Conservation (phyloP, 768 basidiomycete genomes). For the Tylopilus plumbeoviolaceoides region DNA sequence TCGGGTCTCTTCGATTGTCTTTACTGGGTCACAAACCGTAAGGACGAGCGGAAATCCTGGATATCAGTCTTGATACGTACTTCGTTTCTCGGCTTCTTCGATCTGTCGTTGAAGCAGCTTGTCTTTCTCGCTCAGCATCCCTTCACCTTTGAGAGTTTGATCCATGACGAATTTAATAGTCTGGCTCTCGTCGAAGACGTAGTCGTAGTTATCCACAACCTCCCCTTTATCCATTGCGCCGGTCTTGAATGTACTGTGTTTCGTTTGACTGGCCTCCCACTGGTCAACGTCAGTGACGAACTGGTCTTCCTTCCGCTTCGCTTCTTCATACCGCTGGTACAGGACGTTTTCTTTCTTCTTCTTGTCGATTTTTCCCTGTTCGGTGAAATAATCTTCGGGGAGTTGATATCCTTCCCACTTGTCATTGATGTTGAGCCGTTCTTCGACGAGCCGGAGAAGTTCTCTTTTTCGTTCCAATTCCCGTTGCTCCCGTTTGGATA, state of each 20-base stretch:
- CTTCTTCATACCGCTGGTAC: constrained; percentile 94
- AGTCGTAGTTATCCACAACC: constrained; percentile 85
- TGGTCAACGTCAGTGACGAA: constrained; percentile 97
- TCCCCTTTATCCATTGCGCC: constrained; percentile 90
- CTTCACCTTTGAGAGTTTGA: constrained; percentile 59
- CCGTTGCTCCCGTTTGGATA: constrained; percentile 75
- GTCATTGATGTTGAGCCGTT: constrained; percentile 90
- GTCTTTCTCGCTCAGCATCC: constrained; percentile 77
- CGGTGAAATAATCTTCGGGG: constrained; percentile 97
- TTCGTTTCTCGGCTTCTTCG: constrained; percentile 85
- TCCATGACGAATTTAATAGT: constrained; percentile 96
- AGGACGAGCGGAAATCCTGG: not conserved
- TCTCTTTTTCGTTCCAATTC: constrained; percentile 94
- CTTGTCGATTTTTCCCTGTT: constrained; percentile 96
- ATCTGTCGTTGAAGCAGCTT: constrained; percentile 83
- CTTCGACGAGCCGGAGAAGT: constrained; percentile 86
- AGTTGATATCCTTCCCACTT: constrained; percentile 94
- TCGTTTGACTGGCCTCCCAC: constrained; percentile 92
- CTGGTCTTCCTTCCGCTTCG: constrained; percentile 85
- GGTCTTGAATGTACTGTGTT: constrained; percentile 82
- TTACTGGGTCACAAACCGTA: constrained; percentile 43
- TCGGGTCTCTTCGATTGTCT: constrained; percentile 88
- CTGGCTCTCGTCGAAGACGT: constrained; percentile 97
- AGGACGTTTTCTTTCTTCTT: constrained; percentile 92
- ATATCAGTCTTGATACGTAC: constrained; percentile 40